Base-by-base conservation (phyloP, 495 filamentous ascomycete genomes). In the Talaromyces wortmannii region DNA sequence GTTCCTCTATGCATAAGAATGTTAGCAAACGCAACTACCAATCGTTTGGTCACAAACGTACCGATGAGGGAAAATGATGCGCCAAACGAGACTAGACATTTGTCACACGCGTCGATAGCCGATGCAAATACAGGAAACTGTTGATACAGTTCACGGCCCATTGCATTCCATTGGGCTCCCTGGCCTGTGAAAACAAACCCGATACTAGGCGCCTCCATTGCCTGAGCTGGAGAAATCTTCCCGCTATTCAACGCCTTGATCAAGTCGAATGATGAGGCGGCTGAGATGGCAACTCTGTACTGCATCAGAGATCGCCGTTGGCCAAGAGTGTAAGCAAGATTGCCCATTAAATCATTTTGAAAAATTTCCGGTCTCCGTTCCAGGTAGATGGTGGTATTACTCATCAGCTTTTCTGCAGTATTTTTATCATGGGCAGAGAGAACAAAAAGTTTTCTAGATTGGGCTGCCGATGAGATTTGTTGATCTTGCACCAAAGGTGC, bases 131-230 rank as follows among this genome's bases (percentile, higher is more conserved):
- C 50, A 5, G 43, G 43, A 50, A 61, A 59, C 3, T 51, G 47
- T 3, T 6, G 6, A 31, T 62, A 15, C n/a, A 68, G 52, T 45
- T 67, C 63, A 4, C 47, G 23, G 4, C 67, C 67, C 63, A 69
- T 70, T 2, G 43, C 65, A 31, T 12, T 47, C 63, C 64, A 72
- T 51, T 70, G 65, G 18, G 68, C 67, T 7, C 68, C 68, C 53
- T 72, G 67, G 29, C 86, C 86, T 13, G 85, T 89, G 59, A 89
- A 90, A 33, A 81, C 71, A 58, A 89, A 87, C 0, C 76, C 80
- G 10, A 87, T 66, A 57, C 70, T 76, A 61, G 64, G 76, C 0
- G 57, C 15, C 33, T 50, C 13, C 4, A 33, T 16, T 44, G 33
- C 18, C n/a, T 10, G 36, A 6, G 17, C 44, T 11, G 33, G 6